Base-by-base conservation (phyloP, 2,329 filamentous ascomycete genomes). In the Monosporascus sp. region DNA sequence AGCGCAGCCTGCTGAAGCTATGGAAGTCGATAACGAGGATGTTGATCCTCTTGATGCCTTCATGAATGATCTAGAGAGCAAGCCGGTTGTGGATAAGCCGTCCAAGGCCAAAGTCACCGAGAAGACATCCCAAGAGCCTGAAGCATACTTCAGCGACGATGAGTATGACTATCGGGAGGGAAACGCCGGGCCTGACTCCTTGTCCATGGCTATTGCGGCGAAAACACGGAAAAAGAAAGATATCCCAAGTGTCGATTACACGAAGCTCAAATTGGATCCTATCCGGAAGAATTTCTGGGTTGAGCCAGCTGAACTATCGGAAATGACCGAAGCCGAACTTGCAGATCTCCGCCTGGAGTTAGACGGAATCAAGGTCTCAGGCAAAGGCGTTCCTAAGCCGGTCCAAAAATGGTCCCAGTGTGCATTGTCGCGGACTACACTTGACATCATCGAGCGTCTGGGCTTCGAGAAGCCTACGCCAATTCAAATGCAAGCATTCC, bases 381-480 rank as follows among this genome's bases (percentile, higher is more conserved):
- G 92, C 55, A 85, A 90, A 60, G 84, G 96, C 63, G 85, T 95
- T 5, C 94, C 94, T 2, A 96, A 92, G 64, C 94, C 94, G 4
- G 92, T 99, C 9, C 88, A 90, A 64, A 97, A 96, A 70, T 99
- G 92, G 90, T 92, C 93, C 0, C 93, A 97, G 65, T 96, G 92
- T 67, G 94, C 94, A 47, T 80, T 97, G 48, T 90, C 91, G 17
- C 83, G 90, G 31, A 89, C 92, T 63, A 92, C 90, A 6, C 75
- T 97, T 52, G 90, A 97, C 63, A 88, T 96, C 38, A 86, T 99
- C 57, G 83, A 86, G 39, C 82, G 81, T 50, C 75, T 97, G 38
- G 88, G 89, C 6, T 99, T 91, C 68, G 88, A 95, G 52, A 88
- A 85, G 65, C 92, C 94, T 1, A 97, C 94, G 0, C 83, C 93